Evolutionary conservation across 768 basidiomycete genomes (phyloP), one percentile per base, ranked within the genome.

Genomic region (Hirschioporus abietinus): DNA sequence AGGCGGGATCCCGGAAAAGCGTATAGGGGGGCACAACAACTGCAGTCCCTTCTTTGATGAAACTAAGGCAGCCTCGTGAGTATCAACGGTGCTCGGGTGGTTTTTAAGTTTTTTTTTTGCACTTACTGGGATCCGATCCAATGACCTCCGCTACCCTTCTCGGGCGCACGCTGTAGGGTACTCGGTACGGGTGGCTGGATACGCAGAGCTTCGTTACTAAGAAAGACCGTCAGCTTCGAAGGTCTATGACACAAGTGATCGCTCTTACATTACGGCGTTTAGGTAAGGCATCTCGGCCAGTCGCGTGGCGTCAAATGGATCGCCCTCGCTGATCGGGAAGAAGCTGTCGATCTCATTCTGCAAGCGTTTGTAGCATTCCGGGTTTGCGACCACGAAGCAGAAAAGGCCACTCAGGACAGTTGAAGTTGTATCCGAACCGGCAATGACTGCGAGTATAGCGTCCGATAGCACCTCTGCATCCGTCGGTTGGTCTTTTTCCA

Each of bases 371-470:
- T 78, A 78, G 36, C 72, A 71, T 0, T 71, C 72, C 1, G 79
- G 81, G 67, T 85, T 73, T 15, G 72, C 69, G 12, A 83, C 70
- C 1, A 85, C 71, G 66, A 74, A 76, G 65, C 74, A 84, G 61
- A 85, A 73, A 0, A 78, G 67, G 63, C 74, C 79, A 59, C 70
- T 75, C 6, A 85, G 70, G 0, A 76, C 77, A 7, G 76, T 76
- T 6, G 81, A 76, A 18, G 80, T 79, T 1, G 84, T 86, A 68
- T 85, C 84, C 23, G 82, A 76, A 12, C 84, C 84, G 12, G 83
- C 84, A 23, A 79, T 52, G 27, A 81, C 76, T 20, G 75, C 77
- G 24, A 84, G 74, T 1, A 75, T 66, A 12, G 76, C 75, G 36
- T 83, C 79, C 0, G 78, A 75, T 9, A 75, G 67, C 20, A 83